Evolutionary conservation across 176 grass and related monocot genomes (phyloP), one percentile per base, ranked within the genome.

Genomic region (Pontederia paniculata): DNA sequence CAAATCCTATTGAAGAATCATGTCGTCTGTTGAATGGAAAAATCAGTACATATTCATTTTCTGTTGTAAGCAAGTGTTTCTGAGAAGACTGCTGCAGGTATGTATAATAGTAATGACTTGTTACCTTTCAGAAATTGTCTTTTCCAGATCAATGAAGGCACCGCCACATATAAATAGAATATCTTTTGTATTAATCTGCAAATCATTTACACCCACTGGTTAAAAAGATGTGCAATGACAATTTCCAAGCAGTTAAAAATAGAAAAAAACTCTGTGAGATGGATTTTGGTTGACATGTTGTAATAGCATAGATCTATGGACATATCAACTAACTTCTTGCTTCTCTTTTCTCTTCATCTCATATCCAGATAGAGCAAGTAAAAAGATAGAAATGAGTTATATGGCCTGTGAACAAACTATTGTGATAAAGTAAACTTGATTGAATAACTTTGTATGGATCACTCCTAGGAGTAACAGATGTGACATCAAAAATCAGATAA

Each of bases 1-100:
- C 93, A 77, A 98, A 98, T 73, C 93, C 93, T 79, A 98, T 98
- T 68, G 93, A 98, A 68, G 93, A 98, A 91, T 98, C 93, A 76
- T 98, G 80, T 8, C 80, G 69, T 60, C 93, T 98, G 80, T 55
- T 78, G 82, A 62, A 70, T 76, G 51, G 70, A 54, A 83, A 65
- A 60, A 17, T 58, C 19, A 75, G 44, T 63, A 47, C 42, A 65
- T 52, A 12, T 52, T 59, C 48, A 81, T 42, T 44, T 48, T 61
- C 23, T 48, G 43, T 72, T 28, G 58, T 12, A 72, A 53, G 8
- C 56, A 61, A 52, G n/a, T n/a, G n/a, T n/a, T 23, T 53, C 31
- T 53, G 25, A 19, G 28, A 53, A 21, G 28, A 54, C n/a, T 44
- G 64, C 25, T 66, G 64, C 50, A 54, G 19, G 17, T 53, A 54